Evolutionary conservation across 495 filamentous ascomycete genomes (phyloP).

Genomic region (Aspergillus bridgeri): DNA sequence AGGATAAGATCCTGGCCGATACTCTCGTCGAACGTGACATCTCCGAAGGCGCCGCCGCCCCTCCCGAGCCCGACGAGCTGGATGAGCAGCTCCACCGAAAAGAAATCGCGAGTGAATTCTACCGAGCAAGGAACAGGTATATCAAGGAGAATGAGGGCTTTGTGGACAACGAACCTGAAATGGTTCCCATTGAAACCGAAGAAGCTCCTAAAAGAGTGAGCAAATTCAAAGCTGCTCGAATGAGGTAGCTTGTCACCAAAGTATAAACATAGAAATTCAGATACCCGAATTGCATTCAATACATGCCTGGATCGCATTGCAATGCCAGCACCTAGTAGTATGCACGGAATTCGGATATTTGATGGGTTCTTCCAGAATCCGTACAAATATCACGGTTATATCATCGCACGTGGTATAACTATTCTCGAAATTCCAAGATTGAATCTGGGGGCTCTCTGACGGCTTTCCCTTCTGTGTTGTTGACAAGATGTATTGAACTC

Average conservation of each 20-base stretch:
- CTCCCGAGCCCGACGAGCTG: conserved; percentile 65
- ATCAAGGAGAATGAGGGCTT: conserved; percentile 79
- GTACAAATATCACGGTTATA: conserved; percentile 13
- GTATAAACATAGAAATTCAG: conserved; percentile 6
- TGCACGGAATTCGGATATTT: conserved; percentile 1
- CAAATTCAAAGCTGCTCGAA: conserved; percentile 81
- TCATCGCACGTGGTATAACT: conserved; percentile 16
- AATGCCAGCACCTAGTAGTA: background rate
- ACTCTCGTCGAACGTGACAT: conserved; percentile 61
- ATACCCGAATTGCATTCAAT: conserved; percentile 11
- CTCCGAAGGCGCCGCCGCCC: conserved; percentile 17
- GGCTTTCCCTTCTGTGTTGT: conserved; percentile 15
- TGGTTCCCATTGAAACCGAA: conserved; percentile 56
- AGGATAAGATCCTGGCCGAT: conserved; percentile 54
- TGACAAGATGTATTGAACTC: conserved; percentile 21
- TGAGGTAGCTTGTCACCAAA: conserved; percentile 42
- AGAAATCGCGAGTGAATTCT: conserved; percentile 77
- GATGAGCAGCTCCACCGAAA: conserved; percentile 69
- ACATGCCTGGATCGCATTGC: background rate
- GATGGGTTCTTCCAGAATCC: background rate
- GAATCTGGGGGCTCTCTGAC: conserved; percentile 26
- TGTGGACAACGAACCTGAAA: conserved; percentile 53
- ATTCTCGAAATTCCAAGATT: conserved; percentile 22
- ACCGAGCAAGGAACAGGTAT: conserved; percentile 72
- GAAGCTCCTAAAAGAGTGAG: conserved; percentile 72